Evolutionary conservation across 2,329 filamentous ascomycete species (phyloP).

Genomic region (Colletotrichum coccodes): DNA sequence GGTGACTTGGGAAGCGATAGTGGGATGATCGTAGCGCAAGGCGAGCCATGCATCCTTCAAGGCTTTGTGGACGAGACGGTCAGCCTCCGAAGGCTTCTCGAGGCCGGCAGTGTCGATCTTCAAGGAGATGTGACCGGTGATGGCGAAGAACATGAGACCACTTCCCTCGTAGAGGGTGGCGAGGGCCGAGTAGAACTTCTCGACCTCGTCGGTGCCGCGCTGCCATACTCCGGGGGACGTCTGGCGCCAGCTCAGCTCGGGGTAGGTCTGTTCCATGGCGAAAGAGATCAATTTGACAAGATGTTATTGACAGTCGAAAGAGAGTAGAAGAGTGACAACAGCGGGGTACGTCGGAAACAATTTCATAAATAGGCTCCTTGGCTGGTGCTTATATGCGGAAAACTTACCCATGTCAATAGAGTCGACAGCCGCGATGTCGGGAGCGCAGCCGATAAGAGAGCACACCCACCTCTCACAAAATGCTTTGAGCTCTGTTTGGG

Average conservation of each 20-base stretch:
- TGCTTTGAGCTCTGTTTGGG: neutral
- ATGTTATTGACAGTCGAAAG: too few species aligned
- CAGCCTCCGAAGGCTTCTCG: neutral
- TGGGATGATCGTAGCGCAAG: slow-evolving; percentile 45
- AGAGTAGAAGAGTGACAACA: neutral
- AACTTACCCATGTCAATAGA: neutral
- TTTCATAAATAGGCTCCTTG: neutral
- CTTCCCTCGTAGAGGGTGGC: slow-evolving; percentile 46
- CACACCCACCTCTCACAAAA: neutral
- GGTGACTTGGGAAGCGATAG: slow-evolving; percentile 41
- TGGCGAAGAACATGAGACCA: slow-evolving; percentile 52
- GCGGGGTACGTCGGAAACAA: neutral
- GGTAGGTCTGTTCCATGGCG: slow-evolving; percentile 3
- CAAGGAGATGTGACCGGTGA: slow-evolving; percentile 50
- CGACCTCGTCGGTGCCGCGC: slow-evolving; percentile 51
- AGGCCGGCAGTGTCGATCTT: slow-evolving; percentile 29
- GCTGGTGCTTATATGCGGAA: neutral
- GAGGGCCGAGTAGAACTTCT: slow-evolving; percentile 51
- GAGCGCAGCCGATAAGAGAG: neutral
- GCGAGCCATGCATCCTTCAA: slow-evolving; percentile 46
- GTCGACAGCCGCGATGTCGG: neutral
- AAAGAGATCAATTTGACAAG: too few species aligned
- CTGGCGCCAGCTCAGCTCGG: slow-evolving; percentile 39
- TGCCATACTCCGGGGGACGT: slow-evolving; percentile 41
- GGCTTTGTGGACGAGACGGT: slow-evolving; percentile 39